phyloP scores from a whole-genome alignment of 768 basidiomycete genomes.

The Serpula lacrymans region DNA sequence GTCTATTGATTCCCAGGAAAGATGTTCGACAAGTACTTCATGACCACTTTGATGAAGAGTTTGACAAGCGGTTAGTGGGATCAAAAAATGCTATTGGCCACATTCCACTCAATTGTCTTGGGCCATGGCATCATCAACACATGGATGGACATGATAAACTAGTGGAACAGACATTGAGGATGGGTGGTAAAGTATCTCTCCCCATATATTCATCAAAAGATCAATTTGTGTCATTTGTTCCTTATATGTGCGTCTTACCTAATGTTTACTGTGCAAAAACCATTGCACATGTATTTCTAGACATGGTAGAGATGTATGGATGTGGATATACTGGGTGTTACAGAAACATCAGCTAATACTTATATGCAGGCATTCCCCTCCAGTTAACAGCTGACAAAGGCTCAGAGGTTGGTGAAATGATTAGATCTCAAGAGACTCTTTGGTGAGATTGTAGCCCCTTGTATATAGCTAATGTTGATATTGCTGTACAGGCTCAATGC shows the following conservation, averaged over 20 bases:
- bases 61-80: conserved; percentile 11
- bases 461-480: conserved; percentile 2
- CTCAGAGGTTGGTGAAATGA: conserved; percentile 16
- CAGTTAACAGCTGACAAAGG: conserved; percentile 22
- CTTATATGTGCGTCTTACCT: conserved; percentile 13
- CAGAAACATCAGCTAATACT: not conserved
- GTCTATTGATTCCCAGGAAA: not conserved
- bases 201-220: conserved; percentile 21
- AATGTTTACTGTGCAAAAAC: conserved; percentile 13
- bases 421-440: conserved; percentile 1
- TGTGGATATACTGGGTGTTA: conserved; percentile 6
- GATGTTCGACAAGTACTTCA: conserved; percentile 1
- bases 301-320: conserved; percentile 14
- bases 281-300: conserved; percentile 19
- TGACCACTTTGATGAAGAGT: conserved; percentile 9
- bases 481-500: conserved; percentile 1
- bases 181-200: conserved; percentile 15
- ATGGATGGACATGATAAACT: conserved; percentile 27
- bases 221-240: conserved; percentile 15
- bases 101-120: conserved; percentile 10
- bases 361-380: conserved; percentile 13
- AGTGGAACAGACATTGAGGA: conserved; percentile 15
- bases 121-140: conserved; percentile 19
- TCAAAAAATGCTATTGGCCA: conserved; percentile 8
- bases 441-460: conserved; percentile 4